Conservation (phyloP, 208 protist genomes). For the Leptomonas seymouri region DNA sequence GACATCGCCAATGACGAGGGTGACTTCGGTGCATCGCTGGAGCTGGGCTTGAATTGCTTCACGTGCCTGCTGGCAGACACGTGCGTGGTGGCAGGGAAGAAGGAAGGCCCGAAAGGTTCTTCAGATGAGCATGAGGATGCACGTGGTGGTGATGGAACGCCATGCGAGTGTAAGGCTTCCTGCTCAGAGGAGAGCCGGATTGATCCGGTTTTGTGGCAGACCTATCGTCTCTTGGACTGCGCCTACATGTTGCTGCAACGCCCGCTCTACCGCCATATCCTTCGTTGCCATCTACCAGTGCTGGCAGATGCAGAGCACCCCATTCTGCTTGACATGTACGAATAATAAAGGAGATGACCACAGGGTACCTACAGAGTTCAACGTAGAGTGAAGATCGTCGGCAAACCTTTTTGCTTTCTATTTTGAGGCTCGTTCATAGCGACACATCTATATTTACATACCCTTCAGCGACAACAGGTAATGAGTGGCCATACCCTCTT, state of each 20-base stretch:
- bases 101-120: not conserved
- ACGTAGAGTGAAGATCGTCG: too few relatives aligned
- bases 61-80: constrained; percentile 10
- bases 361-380: too few relatives aligned
- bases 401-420: not conserved
- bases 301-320: constrained; percentile 18
- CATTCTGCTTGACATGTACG: not conserved
- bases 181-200: not conserved
- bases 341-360: not conserved
- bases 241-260: constrained; percentile 56
- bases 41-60: constrained; percentile 44
- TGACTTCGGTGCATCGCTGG: constrained; percentile 49
- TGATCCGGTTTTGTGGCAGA: constrained; percentile 44
- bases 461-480: too few relatives aligned
- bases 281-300: constrained; percentile 41
- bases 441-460: too few relatives aligned
- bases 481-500: too few relatives aligned
- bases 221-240: constrained; percentile 47
- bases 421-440: too few relatives aligned
- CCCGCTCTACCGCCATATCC: constrained; percentile 37
- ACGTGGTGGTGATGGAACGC: not conserved
- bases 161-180: not conserved
- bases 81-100: not conserved
- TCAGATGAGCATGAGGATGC: not conserved
- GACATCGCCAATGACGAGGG: constrained; percentile 67